Conservation (phyloP, 257 asterid genomes). For the Nicotiana paniculata region DNA sequence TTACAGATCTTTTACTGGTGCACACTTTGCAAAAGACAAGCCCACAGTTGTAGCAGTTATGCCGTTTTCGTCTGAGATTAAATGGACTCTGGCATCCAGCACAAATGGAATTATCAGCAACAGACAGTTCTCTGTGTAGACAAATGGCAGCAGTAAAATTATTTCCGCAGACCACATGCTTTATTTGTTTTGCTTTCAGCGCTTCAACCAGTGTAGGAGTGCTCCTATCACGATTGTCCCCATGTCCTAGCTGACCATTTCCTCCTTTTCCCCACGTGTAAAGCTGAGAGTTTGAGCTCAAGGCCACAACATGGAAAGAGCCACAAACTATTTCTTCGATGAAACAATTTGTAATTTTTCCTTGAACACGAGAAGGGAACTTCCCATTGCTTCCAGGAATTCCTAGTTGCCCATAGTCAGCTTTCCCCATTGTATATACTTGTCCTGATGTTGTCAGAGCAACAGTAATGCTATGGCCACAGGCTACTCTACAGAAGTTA, state of each 20-base stretch:
- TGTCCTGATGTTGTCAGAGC: constrained; percentile 58
- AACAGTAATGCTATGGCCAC: constrained; percentile 64
- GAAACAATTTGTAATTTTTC: constrained; percentile 30
- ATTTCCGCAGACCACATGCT: constrained; percentile 46
- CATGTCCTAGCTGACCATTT: constrained; percentile 73
- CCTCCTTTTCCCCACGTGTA: constrained; percentile 75
- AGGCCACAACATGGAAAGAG: constrained; percentile 55
- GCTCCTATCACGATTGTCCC: constrained; percentile 39
- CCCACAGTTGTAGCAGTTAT: constrained; percentile 77
- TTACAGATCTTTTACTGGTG: constrained; percentile 43
- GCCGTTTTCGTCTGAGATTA: constrained; percentile 50
- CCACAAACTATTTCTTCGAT: constrained; percentile 68
- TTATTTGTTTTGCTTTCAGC: constrained; percentile 50
- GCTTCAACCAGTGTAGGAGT: constrained; percentile 56
- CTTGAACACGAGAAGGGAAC: constrained; percentile 36
- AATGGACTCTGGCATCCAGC: constrained; percentile 52
- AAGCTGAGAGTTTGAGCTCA: constrained; percentile 51
- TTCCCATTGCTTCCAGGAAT: constrained; percentile 26
- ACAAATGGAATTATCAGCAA: constrained; percentile 24
- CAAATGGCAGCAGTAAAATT: constrained; percentile 62
- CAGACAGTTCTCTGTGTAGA: constrained; percentile 32
- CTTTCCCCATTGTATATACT: constrained; percentile 57
- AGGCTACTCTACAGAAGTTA: constrained; percentile 50
- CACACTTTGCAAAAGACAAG: constrained; percentile 56
- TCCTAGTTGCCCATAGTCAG: constrained; percentile 36